These are phyloP conservation scores for Lactifluus piperatus DNA, from an alignment of 768 basidiomycete genomes.

Conservation along the genomic window DNA sequence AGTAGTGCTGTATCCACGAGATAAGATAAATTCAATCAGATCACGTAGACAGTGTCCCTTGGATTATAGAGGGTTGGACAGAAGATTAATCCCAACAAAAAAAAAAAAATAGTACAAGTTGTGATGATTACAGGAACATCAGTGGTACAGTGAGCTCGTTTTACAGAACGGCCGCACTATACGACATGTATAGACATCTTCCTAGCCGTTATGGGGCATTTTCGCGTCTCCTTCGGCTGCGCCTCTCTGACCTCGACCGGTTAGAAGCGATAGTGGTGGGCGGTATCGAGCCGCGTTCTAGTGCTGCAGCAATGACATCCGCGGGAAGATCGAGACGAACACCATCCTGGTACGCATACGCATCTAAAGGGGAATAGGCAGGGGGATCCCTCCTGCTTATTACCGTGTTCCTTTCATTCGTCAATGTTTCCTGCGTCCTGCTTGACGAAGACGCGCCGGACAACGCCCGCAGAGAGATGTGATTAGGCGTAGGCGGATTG, in stretches of 20 bases:
- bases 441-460: slow-evolving; percentile 22
- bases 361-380: slow-evolving; percentile 83
- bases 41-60: background rate
- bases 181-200: background rate
- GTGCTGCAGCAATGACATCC: slow-evolving; percentile 81
- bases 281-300: slow-evolving; percentile 69
- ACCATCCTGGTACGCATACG: slow-evolving; percentile 76
- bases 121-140: slow-evolving; percentile 7
- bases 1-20: background rate
- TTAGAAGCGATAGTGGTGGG: slow-evolving; percentile 43
- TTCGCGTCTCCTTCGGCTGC: slow-evolving; percentile 46
- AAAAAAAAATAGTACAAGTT: slow-evolving; percentile 15
- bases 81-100: background rate
- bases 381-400: slow-evolving; percentile 63
- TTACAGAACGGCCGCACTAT: slow-evolving; percentile 2
- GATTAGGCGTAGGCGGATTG: slow-evolving; percentile 80
- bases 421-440: background rate
- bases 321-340: slow-evolving; percentile 92
- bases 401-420: slow-evolving; percentile 27
- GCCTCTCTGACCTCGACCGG: slow-evolving; percentile 45
- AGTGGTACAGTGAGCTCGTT: background rate
- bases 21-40: background rate
- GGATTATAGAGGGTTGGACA: background rate
- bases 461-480: slow-evolving; percentile 70
- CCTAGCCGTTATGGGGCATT: background rate